Base-by-base conservation (phyloP, 2,329 filamentous ascomycete genomes). In the Calonectria multiphialidica region DNA sequence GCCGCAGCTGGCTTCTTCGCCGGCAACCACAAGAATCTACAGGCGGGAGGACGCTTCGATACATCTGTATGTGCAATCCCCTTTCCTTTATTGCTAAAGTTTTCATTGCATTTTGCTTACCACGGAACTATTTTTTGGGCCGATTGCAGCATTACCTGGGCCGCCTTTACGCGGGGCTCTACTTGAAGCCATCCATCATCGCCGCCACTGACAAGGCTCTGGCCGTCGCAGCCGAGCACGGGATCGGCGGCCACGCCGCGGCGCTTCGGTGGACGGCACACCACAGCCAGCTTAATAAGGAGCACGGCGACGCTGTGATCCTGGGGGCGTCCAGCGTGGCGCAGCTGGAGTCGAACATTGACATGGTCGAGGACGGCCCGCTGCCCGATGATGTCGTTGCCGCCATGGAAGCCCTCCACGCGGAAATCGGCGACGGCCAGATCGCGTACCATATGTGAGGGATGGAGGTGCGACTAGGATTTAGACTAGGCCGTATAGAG, bases 191-290 rank as follows among this genome's bases (percentile, higher is more conserved):
- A 1, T 61, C 77, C 2, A 78, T 84, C 47, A 72, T 77, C 3
- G 74, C 61, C 0, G 80, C 81, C 3, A 76, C 79, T 1, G 79
- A 81, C 35, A 76, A 72, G 6, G 81, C 80, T 2, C 65, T 76
- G 13, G 72, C 73, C 1, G 77, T 78, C 0, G 81, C 81, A 1
- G 71, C 74, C 10, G 81, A 82, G 72, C 76, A 85, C 69, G 81
- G 80, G 8, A 84, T 86, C 42, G 79, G 66, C 44, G 83, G 81
- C 2, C 84, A 86, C 66, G 84, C 82, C 0, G 84, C 84, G 1
- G 83, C 86, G 5, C 77, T 87, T n/a, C 80, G 86, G 5, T 87
- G 86, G 86, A 81, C 81, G 2, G 77, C 78, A 9, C 79, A 83
- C 66, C 84, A 86, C 72, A 81, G 83, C 44, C 64, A 74, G 25